Percentiles rank a stretch among this genome's conserved stretches.
Evolutionary conservation across 78 protist genomes (phyloP).

Genomic region (Dictyostelium discoideum): dicty_2.7 NC_007088.5:1145001-1145500

Average conservation of each 20-base stretch:
- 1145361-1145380: not conserved
- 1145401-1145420: not conserved
- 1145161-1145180: slow-evolving; percentile 19
- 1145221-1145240: not conserved
- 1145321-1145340: not conserved
- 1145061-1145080: not conserved
- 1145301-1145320: not conserved
- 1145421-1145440: slow-evolving; percentile 30
- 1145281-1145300: not conserved
- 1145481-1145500: not conserved
- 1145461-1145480: slow-evolving; percentile 32
- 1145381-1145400: slow-evolving; percentile 25
- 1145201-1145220: not conserved
- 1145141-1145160: not conserved
- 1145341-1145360: slow-evolving; percentile 3
- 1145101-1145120: not conserved
- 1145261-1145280: not conserved
- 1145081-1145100: not conserved
- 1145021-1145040: slow-evolving; percentile 3
- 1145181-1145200: not conserved
- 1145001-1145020: slow-evolving; percentile 10
- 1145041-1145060: not conserved
- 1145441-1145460: not conserved
- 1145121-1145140: not conserved
- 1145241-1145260: not conserved